Evolutionary conservation across 768 basidiomycete genomes (phyloP), one percentile per base, ranked within the genome.

Genomic region (Tricholoma furcatifolium): DNA sequence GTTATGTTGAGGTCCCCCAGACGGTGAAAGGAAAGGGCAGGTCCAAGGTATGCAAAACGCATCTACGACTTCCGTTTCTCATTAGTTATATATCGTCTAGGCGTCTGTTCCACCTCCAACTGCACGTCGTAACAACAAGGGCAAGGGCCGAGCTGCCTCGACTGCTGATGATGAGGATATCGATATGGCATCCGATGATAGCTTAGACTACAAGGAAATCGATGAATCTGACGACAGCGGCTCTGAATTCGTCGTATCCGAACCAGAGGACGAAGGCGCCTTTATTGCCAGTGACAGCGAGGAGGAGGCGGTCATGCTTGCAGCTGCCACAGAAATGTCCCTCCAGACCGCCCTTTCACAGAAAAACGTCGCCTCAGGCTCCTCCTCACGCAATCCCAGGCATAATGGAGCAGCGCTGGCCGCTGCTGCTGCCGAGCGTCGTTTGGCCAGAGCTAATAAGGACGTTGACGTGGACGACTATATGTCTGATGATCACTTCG

Each of bases 161-260:
- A 58, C 57, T n/a, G 62, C 68, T 42, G 68, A 67, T 35, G 65
- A 62, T n/a, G 72, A 74, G 3, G 67, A 61, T n/a, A 62, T 61
- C 2, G 47, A 52, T 6, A 31, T 64, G 20, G 62, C 60, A 21
- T 72, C 70, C 34, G 71, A 77, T 17, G 67, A 70, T 39, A 74
- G 69, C 17, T 60, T 72, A 35, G 75, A 76, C 35, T 74, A 70
- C 53, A 68, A 76, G 39, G 58, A 66, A 18, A 43, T 76, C 23
- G 70, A 74, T 10, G 84, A 86, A 52, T 82, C 78, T 15, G 78
- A 77, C 27, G 77, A 73, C 49, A 81, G 77, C 63, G 83, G 75
- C 23, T 88, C 87, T 36, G 85, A 86, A 51, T 88, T 85, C 57
- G 70, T 79, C 38, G 70, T 54, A 2, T 75, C 76, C 3, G 75